These are phyloP conservation scores for Hypoxylon sp. DNA, from an alignment of 2,329 filamentous ascomycete genomes.

Conservation along the genomic window DNA sequence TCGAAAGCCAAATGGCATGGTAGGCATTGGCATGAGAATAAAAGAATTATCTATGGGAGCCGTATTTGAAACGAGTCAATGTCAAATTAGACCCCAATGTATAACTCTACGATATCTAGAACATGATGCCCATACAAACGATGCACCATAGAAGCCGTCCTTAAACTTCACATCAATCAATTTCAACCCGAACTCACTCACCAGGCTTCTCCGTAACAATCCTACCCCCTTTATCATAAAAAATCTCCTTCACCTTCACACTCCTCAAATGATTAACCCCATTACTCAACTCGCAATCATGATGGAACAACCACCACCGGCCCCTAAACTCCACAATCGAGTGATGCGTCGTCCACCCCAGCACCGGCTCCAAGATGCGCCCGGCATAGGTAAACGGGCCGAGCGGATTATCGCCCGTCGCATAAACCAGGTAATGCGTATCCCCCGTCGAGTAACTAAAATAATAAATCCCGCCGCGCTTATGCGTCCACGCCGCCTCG, in stretches of 20 bases:
- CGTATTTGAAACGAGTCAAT: no score
- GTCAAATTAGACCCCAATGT: no score
- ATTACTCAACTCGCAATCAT: conserved; percentile 78
- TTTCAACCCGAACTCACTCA: conserved; percentile 16
- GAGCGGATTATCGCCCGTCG: conserved; percentile 73
- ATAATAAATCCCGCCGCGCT: conserved; percentile 78
- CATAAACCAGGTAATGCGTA: conserved; percentile 81
- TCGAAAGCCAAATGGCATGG: no score
- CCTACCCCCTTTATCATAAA: conserved; percentile 76
- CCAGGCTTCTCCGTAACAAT: conserved; percentile 65
- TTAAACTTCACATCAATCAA: no score
- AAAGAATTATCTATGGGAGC: no score
- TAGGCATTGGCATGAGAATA: no score
- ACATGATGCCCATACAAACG: background rate
- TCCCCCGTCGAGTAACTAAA: conserved; percentile 85
- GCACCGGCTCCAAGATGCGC: conserved; percentile 79
- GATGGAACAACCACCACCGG: conserved; percentile 82
- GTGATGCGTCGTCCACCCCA: conserved; percentile 88
- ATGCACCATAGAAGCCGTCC: no score
- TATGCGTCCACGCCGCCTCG: conserved; percentile 86
- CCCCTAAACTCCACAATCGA: conserved; percentile 81
- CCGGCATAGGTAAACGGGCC: conserved; percentile 83
- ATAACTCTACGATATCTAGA: background rate
- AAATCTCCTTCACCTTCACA: conserved; percentile 82
- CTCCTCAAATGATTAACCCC: conserved; percentile 80